Conservation (phyloP, 441 rosid genomes). For the Bocquillonia castaneifolia region DNA sequence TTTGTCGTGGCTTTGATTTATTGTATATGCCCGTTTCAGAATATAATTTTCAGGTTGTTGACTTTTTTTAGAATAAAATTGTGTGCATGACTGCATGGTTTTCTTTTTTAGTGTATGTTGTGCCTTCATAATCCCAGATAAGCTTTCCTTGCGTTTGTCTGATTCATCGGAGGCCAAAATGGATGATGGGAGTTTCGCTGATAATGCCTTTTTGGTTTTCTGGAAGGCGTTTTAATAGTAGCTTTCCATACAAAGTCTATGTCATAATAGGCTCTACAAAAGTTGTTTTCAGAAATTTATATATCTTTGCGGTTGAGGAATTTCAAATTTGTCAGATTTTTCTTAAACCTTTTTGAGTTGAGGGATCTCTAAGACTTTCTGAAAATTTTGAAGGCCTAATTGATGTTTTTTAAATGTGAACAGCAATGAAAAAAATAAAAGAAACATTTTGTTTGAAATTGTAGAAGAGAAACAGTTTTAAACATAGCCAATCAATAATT, state of each 20-base stretch:
- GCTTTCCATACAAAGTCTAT: slow-evolving; percentile 24
- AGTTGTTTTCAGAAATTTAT: not conserved
- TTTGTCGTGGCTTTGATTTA: not conserved
- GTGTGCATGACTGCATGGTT: not conserved
- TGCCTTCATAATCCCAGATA: slow-evolving; percentile 47
- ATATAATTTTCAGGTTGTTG: not conserved
- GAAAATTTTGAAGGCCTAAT: not conserved
- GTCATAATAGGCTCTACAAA: not conserved
- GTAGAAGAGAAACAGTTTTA: not conserved
- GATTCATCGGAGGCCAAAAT: slow-evolving; percentile 43
- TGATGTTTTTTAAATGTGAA: not conserved
- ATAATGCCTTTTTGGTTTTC: slow-evolving; percentile 26
- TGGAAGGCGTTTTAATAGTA: slow-evolving; percentile 30
- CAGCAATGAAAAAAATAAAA: too few species aligned
- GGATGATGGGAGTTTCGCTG: slow-evolving; percentile 28
- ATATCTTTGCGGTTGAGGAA: not conserved
- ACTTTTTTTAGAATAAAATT: not conserved
- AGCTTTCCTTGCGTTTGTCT: slow-evolving; percentile 26
- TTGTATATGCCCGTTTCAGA: not conserved
- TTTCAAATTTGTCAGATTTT: too few species aligned
- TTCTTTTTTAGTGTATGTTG: not conserved
- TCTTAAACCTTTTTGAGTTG: not conserved
- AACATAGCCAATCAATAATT: not conserved
- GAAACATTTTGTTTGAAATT: too few species aligned
- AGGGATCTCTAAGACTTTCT: not conserved